phyloP scores from a whole-genome alignment of 495 filamentous ascomycete genomes.

The Aspergillus ostianus region DNA sequence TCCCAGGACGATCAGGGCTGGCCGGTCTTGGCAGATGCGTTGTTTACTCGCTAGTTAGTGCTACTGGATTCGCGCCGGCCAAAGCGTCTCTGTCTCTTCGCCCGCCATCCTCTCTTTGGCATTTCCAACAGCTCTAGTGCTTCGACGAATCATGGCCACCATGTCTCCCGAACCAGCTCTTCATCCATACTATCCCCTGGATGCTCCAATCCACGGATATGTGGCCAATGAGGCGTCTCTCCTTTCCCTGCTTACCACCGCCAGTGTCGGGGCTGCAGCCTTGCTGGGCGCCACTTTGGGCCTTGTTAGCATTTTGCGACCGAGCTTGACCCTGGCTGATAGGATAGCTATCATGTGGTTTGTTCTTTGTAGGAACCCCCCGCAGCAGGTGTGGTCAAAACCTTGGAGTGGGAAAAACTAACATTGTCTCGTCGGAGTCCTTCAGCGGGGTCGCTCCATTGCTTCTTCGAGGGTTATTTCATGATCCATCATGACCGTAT shows the following conservation, averaged over 20 bases:
- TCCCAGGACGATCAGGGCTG: neutral
- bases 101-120: neutral
- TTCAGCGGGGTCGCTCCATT: conserved; percentile 64
- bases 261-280: conserved; percentile 47
- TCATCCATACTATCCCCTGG: conserved; percentile 74
- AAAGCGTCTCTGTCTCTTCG: neutral
- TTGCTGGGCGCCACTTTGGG: conserved; percentile 52
- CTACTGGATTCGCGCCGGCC: conserved; percentile 1
- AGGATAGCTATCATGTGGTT: conserved; percentile 65
- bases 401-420: neutral
- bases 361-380: conserved; percentile 52
- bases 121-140: neutral
- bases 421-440: conserved; percentile 10
- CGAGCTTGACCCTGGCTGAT: conserved; percentile 47
- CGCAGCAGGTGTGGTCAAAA: neutral
- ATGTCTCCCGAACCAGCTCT: conserved; percentile 23
- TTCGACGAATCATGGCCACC: neutral
- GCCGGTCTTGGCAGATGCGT: conserved; percentile 4
- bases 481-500: conserved; percentile 62
- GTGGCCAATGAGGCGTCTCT: conserved; percentile 57
- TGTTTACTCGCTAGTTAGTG: neutral
- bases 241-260: conserved; percentile 50
- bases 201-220: conserved; percentile 60
- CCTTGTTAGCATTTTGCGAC: conserved; percentile 45
- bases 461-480: conserved; percentile 87